A percentile compares a stretch with the other conserved stretches of the same genome.
phyloP scores from a whole-genome alignment of 768 basidiomycete species.

The Thelephora aurantiotincta region DNA sequence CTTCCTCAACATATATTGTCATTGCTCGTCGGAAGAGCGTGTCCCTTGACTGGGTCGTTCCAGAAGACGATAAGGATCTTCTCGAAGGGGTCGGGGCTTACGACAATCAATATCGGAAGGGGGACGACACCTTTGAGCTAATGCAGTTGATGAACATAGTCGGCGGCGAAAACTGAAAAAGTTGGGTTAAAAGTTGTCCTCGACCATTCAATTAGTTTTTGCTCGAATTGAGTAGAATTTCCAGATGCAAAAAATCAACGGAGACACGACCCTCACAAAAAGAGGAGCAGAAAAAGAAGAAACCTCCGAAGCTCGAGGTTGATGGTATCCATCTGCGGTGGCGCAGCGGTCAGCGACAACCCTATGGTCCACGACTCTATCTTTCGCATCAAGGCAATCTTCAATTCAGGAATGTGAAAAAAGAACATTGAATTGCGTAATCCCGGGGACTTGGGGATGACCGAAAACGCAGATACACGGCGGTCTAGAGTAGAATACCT shows the following conservation, averaged over 20 bases:
- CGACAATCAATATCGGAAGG: constrained; percentile 28
- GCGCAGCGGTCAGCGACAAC: background rate
- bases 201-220: too few species aligned
- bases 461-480: too few species aligned
- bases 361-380: background rate
- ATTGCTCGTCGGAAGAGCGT: constrained; percentile 40
- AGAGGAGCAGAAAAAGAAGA: too few species aligned
- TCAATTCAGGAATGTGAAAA: background rate
- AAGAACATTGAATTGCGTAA: background rate
- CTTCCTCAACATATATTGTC: constrained; percentile 37
- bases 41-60: constrained; percentile 43
- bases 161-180: background rate
- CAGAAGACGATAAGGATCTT: constrained; percentile 37
- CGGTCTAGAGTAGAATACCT: constrained; percentile 28
- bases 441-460: background rate
- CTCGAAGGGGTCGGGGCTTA: constrained; percentile 41
- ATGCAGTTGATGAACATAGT: constrained; percentile 33
- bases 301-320: too few species aligned
- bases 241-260: too few species aligned
- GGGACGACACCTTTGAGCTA: constrained; percentile 62
- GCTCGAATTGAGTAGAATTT: too few species aligned
- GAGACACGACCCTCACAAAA: too few species aligned
- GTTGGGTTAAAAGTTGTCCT: too few species aligned
- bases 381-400: background rate
- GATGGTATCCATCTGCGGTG: too few species aligned